Conservation (phyloP, 1,284 basidiomycete species). For the Pseudozyma tsukubaensis region DNA sequence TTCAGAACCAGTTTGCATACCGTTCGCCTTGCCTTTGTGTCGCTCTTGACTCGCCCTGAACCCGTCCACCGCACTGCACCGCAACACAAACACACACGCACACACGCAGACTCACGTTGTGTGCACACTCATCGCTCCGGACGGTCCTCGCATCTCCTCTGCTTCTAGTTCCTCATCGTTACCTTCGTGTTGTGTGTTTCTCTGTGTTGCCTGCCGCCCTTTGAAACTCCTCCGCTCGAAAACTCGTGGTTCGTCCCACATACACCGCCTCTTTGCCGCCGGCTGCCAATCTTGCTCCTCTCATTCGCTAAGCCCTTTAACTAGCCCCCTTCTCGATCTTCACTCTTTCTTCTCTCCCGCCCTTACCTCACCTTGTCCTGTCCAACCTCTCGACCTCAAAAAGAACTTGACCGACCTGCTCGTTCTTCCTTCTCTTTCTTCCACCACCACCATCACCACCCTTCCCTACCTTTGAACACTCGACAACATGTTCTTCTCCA, state of each 20-base stretch:
- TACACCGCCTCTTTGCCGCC: slow-evolving; percentile 9
- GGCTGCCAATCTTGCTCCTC: neutral
- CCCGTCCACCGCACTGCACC: too few relatives aligned
- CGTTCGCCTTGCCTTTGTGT: neutral
- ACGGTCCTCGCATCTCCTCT: too few relatives aligned
- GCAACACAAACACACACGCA: too few relatives aligned
- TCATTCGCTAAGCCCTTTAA: neutral
- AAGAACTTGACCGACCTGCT: slow-evolving; percentile 3
- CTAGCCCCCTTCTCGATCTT: neutral
- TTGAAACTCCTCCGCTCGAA: too few relatives aligned
- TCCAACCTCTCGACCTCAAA: slow-evolving; percentile 2
- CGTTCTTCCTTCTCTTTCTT: neutral
- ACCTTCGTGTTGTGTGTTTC: too few relatives aligned
- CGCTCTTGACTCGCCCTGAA: neutral
- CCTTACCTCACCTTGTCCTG: neutral
- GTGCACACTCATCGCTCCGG: too few relatives aligned
- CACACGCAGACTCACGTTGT: too few relatives aligned
- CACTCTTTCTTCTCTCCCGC: neutral
- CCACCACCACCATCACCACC: slow-evolving; percentile 11
- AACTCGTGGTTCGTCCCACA: neutral
- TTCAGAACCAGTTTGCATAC: too few relatives aligned
- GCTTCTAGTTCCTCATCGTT: too few relatives aligned
- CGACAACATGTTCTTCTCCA: slow-evolving; percentile 47
- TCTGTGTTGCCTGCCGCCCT: too few relatives aligned
- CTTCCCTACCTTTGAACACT: neutral